Evolutionary conservation across 2,329 filamentous ascomycete species (phyloP).

Genomic region (Pseudogymnoascus sp.): DNA sequence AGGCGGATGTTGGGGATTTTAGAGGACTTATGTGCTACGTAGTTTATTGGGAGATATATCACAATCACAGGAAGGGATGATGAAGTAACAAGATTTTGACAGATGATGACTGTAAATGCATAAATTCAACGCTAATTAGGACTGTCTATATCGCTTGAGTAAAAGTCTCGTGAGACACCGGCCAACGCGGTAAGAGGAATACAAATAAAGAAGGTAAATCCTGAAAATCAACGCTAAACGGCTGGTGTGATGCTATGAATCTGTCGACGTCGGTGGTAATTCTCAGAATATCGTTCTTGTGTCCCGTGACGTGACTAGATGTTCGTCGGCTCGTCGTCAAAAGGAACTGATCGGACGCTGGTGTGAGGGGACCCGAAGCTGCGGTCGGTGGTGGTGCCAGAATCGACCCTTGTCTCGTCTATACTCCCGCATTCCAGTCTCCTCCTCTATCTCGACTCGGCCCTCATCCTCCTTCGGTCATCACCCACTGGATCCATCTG

Average conservation of each 20-base stretch:
- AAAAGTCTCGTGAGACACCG: neutral
- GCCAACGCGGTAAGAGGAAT: neutral
- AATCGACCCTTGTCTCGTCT: neutral
- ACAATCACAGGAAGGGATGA: neutral
- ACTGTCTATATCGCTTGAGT: neutral
- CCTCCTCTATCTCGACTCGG: neutral
- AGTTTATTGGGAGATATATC: neutral
- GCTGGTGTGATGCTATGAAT: neutral
- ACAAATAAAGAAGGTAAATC: neutral
- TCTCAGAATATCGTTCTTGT: neutral
- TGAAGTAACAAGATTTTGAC: neutral
- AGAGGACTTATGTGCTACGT: slow-evolving; percentile 40
- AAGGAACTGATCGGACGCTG: neutral
- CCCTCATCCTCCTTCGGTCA: neutral
- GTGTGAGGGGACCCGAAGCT: neutral
- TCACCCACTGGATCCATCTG: neutral
- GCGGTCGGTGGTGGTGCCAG: neutral
- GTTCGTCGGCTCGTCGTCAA: neutral
- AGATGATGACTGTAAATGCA: neutral
- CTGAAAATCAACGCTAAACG: neutral
- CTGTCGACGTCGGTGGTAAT: neutral
- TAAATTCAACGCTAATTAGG: neutral
- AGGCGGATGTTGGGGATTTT: slow-evolving; percentile 44
- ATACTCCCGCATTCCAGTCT: neutral
- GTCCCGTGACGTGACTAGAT: neutral